Evolutionary conservation across 441 rosid genomes (phyloP), one percentile per base, ranked within the genome.

Genomic region (Erodium texanum): DNA sequence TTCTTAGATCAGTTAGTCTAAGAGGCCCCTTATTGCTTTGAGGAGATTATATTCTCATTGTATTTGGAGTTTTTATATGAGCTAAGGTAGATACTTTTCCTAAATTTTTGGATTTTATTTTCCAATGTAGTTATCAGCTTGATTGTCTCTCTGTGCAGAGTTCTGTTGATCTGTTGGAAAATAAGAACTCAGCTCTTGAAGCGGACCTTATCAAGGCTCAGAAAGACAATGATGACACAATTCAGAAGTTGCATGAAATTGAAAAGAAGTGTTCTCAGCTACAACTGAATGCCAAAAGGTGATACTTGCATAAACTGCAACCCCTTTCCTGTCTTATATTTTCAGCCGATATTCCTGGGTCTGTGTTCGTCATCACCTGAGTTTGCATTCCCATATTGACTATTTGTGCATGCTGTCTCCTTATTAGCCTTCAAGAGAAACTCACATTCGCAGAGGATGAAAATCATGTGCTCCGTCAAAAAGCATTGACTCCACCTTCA

Each of bases 401-500:
- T 45, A 64, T 0, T 24, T 65, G 1, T 20, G 16, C 77, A 65
- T 79, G 61, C 52, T 72, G 38, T 23, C 38, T 73, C 69, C 48
- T 22, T 7, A 20, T 75, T 74, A 92, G 98, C 71, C 89, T 92
- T 62, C 94, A 85, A 79, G 84, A 82, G 76, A 94, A 87, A 81
- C 88, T 92, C 67, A 79, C 92, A 24, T 84, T 74, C 74, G 23
- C 87, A 65, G 99, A 94, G 77, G 86, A 89, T 76, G 99, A 94
- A 82, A 94, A 90, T 81, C 96, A 79, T 72, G 88, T 89, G 68
- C 81, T 95, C 73, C 83, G 92, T 73, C 96, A 88, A 79, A 92
- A 86, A 70, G 83, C 96, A 52, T 69, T 90, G 71, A 82, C 75
- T 74, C 74, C 74, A 67, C 62, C 62, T 58, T 83, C 93, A 12